These are phyloP conservation scores for Exserohilum turcica DNA, from an alignment of 2,329 filamentous ascomycete species.

Conservation along the genomic window DNA sequence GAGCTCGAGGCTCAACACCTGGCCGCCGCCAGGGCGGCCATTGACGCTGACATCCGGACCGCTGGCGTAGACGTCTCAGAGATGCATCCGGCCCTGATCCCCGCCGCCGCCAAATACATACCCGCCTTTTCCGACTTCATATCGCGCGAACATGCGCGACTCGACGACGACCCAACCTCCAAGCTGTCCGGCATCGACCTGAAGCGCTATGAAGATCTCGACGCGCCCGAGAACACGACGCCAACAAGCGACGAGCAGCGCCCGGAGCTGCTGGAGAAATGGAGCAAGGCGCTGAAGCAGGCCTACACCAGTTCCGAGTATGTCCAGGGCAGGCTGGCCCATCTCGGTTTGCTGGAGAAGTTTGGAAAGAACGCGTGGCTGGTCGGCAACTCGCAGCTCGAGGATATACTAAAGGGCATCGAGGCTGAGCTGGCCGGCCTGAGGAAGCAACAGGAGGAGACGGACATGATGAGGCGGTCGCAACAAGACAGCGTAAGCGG, in stretches of 20 bases:
- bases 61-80: slow-evolving; percentile 52
- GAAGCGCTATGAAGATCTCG: slow-evolving; percentile 80
- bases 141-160: slow-evolving; percentile 69
- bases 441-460: slow-evolving; percentile 71
- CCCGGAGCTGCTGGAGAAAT: slow-evolving; percentile 50
- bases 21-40: slow-evolving; percentile 69
- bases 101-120: slow-evolving; percentile 50
- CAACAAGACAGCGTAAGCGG: slow-evolving; percentile 72
- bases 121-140: slow-evolving; percentile 70
- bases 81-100: slow-evolving; percentile 64
- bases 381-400: slow-evolving; percentile 78
- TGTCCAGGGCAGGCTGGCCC: slow-evolving; percentile 60
- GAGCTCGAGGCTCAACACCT: slow-evolving; percentile 69
- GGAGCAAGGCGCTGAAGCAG: slow-evolving; percentile 58
- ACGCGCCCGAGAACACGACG: slow-evolving; percentile 56
- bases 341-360: slow-evolving; percentile 75
- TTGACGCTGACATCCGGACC: slow-evolving; percentile 63
- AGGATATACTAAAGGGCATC: slow-evolving; percentile 69
- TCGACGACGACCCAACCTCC: slow-evolving; percentile 57
- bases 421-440: slow-evolving; percentile 75
- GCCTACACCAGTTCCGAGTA: slow-evolving; percentile 66
- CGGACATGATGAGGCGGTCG: slow-evolving; percentile 71
- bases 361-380: slow-evolving; percentile 93
- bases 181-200: slow-evolving; percentile 71
- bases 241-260: slow-evolving; percentile 47